These are phyloP conservation scores for Lichtheimia corymbifera DNA, from an alignment of 371 early-diverging fungal species.

Conservation along the genomic window DNA sequence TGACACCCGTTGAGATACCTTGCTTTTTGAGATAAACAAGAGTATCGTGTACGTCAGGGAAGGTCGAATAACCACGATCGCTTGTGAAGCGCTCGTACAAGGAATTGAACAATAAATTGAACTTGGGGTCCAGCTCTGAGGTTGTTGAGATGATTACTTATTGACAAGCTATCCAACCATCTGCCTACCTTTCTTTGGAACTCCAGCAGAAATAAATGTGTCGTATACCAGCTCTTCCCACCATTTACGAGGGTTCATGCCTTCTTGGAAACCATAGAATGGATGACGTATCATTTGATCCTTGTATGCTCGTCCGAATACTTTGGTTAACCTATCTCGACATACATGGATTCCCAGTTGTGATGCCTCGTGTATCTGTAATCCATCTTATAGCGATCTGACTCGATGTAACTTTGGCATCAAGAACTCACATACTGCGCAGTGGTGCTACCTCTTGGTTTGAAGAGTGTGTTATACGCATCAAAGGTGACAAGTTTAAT, in stretches of 20 bases:
- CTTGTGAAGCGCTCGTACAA: slow-evolving; percentile 22
- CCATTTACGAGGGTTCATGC: slow-evolving; percentile 15
- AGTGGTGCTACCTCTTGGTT: slow-evolving; percentile 34
- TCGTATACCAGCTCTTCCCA: slow-evolving; percentile 18
- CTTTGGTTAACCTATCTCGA: slow-evolving; percentile 7
- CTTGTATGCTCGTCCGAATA: slow-evolving; percentile 14
- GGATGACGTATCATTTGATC: slow-evolving; percentile 13
- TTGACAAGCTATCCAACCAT: background rate
- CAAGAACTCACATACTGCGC: slow-evolving; percentile 36
- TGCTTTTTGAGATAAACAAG: slow-evolving; percentile 12
- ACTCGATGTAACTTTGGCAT: background rate
- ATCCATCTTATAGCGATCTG: background rate
- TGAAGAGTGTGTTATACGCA: slow-evolving; percentile 34
- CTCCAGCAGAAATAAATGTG: slow-evolving; percentile 14
- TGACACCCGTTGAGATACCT: slow-evolving; percentile 18
- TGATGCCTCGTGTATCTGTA: slow-evolving; percentile 13
- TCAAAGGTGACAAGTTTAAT: slow-evolving; percentile 33
- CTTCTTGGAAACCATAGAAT: slow-evolving; percentile 17
- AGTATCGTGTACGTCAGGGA: slow-evolving; percentile 18
- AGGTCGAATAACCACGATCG: slow-evolving; percentile 20
- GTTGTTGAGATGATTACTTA: background rate
- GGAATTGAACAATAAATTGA: slow-evolving; percentile 15
- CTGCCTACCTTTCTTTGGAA: slow-evolving; percentile 8
- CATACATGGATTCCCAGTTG: slow-evolving; percentile 12
- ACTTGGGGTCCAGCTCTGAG: slow-evolving; percentile 17